phyloP scores from a whole-genome alignment of 805 yeast species.

The Saturnispora hagleri region DNA sequence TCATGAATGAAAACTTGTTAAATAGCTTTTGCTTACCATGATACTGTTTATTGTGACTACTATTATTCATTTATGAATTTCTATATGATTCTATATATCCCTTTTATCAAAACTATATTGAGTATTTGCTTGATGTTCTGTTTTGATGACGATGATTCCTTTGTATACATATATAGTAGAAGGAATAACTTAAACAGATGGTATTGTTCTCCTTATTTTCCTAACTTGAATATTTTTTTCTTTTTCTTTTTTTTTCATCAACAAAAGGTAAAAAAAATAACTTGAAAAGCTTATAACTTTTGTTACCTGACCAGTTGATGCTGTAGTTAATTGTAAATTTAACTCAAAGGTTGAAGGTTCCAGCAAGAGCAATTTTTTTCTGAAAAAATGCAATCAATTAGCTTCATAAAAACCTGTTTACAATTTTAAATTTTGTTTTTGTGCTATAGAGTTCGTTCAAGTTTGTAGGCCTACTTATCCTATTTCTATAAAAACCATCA shows the following conservation, averaged over 20 bases:
- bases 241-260: not conserved
- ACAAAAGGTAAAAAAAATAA: no score
- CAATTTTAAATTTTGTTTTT: no score
- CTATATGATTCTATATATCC: not conserved
- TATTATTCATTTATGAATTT: not conserved
- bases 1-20: not conserved
- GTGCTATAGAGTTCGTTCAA: not conserved
- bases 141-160: not conserved
- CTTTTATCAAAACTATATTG: not conserved
- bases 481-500: no score
- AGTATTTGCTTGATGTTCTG: not conserved
- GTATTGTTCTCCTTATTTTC: not conserved
- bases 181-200: not conserved
- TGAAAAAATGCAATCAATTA: no score
- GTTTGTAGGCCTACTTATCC: not conserved
- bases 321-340: no score
- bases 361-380: no score
- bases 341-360: no score
- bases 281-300: not conserved
- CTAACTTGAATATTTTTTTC: not conserved
- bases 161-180: not conserved
- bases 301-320: no score
- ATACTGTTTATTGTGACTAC: not conserved
- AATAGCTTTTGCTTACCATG: not conserved
- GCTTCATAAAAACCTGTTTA: not conserved